Base-by-base conservation (phyloP, 805 yeast species). In the Nakazawaea laoshanensis region DNA sequence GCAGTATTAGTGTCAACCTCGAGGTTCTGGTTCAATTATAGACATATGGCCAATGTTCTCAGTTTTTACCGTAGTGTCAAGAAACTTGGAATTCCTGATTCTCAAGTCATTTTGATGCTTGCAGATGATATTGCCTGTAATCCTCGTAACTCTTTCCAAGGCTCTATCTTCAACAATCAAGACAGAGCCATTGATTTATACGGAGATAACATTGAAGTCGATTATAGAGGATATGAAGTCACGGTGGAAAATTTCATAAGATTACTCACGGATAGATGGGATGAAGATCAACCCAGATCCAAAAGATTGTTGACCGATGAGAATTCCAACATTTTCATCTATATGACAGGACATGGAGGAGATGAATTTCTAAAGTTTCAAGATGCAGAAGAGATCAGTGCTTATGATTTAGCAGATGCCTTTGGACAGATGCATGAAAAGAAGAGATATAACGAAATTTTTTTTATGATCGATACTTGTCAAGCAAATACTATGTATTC, bases 401-500 rank as follows among this genome's bases (percentile, higher is more conserved):
- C 95, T 7, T 80, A 85, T 60, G 99, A 92, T 57, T 71, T 92
- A 40, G 97, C 98, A 2, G 95, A 92, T 58, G 97, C 97, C 3
- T 85, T 92, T 59, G 94, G 75, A 33, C 96, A 92, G 53, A 92
- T 92, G 98, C 75, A 85, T 61, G 95, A 89, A 53, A 88, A 88
- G 71, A 82, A 83, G 45, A 68, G 98, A 36, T 92, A 92, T 62
- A 87, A 88, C 46, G 97, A 92, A 61, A 83, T 92, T 21, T 76
- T 92, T 50, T 92, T 92, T 59, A 92, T 92, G 97, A 82, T 92
- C 42, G 99, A 92, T 55, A 92, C 99, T 0, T 92, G 99, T 52
- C 98, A 92, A 63, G 98, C 98, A 17, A 92, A 89, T 57, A 86
- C 98, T 11, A 89, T 92, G 98, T 92, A 82, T 59, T 79, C 94